Base-by-base conservation (phyloP, 2,329 filamentous ascomycete genomes). In the Paecilomyces dactylethromorphus region DNA sequence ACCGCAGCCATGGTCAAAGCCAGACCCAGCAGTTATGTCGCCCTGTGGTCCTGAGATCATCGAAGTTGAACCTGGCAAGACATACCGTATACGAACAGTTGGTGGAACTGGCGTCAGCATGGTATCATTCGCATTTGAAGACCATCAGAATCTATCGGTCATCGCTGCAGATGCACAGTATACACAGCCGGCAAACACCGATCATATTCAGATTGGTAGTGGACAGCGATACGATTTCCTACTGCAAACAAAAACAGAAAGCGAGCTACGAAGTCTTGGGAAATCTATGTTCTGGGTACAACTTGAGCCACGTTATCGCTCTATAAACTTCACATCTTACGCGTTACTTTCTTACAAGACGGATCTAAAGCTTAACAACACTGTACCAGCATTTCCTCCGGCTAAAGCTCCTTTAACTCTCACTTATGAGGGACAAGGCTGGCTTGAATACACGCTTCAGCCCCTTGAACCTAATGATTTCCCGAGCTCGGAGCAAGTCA, bases 151-250 rank as follows among this genome's bases (percentile, higher is more conserved):
- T 1, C 67, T 88, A 45, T 79, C 78, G 0, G 76, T 90, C 57
- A 84, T 89, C 58, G 81, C 83, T 58, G 85, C 82, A 0, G 87
- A 89, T 60, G 81, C 79, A 13, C 72, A 65, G 21, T 66, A 71
- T 62, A 66, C 67, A 10, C 62, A 71, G 55, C 61, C 62, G 12
- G 51, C 59, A 10, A 57, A 55, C 0, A 79, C 79, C 1, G 71
- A 77, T 22, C 78, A 81, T 62, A 74, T 88, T 56, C 84, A 87
- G 64, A 64, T 87, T 4, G 79, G 77, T 7, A 72, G 77, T 4
- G 86, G 86, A 0, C 85, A 88, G 65, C 81, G 85, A n/a, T 87
- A 83, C 67, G 83, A 83, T 60, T 74, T 80, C 0, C 72, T 87
- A 1, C 72, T 88, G 32, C 76, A 72, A 12, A 78, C 84, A 1